Percentiles rank a stretch among this genome's conserved stretches.
phyloP scores from a whole-genome alignment of 768 basidiomycete genomes.

The Trametopsis cervina region DNA sequence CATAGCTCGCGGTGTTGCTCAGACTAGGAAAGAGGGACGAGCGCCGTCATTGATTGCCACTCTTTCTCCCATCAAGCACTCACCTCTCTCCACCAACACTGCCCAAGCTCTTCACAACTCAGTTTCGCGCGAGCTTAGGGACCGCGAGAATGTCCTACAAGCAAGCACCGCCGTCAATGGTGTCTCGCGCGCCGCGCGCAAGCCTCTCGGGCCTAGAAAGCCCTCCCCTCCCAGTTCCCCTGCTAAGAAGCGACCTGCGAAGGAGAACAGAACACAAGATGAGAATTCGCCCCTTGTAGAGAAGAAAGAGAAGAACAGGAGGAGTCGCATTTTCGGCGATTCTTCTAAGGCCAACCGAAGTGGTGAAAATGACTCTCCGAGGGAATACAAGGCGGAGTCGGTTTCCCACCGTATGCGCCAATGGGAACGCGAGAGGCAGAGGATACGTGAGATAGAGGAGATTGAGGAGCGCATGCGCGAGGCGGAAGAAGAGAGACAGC shows the following conservation, averaged over 20 bases:
- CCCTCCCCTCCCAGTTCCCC: slow-evolving; percentile 19
- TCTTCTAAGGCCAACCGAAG: not conserved
- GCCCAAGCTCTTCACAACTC: not conserved
- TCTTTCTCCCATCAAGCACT: slow-evolving; percentile 3
- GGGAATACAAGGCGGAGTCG: slow-evolving; percentile 14
- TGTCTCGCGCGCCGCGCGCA: slow-evolving; percentile 11
- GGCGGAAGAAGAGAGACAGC: slow-evolving; percentile 33
- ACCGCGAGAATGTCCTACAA: slow-evolving; percentile 6
- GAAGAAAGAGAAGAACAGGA: slow-evolving; percentile 8
- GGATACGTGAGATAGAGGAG: slow-evolving; percentile 61
- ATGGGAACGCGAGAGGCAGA: slow-evolving; percentile 68
- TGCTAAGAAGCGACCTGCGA: not conserved
- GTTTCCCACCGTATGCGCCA: slow-evolving; percentile 60
- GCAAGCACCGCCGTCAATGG: slow-evolving; percentile 1
- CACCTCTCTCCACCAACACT: not conserved
- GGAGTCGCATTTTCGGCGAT: not conserved
- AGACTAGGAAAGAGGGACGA: not conserved
- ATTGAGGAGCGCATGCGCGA: slow-evolving; percentile 52
- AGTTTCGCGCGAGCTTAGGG: not conserved
- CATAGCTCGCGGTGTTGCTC: not conserved
- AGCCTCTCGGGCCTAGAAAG: slow-evolving; percentile 22
- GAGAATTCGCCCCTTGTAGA: not conserved
- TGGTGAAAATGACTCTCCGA: not conserved
- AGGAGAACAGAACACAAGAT: slow-evolving; percentile 8
- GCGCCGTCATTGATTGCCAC: not conserved